Conservation (phyloP, 2,329 filamentous ascomycete genomes). For the Epichloe brachyelytri region DNA sequence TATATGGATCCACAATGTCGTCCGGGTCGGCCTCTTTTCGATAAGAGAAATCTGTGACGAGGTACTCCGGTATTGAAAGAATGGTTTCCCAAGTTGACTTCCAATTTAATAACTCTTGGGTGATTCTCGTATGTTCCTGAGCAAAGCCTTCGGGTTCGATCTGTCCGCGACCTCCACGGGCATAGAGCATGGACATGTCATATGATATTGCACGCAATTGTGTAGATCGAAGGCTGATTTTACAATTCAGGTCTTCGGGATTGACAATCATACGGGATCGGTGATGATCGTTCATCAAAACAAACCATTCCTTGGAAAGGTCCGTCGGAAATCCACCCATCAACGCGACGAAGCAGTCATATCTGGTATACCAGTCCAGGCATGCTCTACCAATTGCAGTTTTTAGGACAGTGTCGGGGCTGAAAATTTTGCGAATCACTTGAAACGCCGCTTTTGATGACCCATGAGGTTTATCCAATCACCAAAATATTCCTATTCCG, state of each 20-base stretch:
- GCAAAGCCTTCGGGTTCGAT: slow-evolving; percentile 54
- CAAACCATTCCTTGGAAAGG: slow-evolving; percentile 69
- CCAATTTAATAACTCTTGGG: slow-evolving; percentile 34
- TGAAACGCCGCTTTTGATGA: slow-evolving; percentile 84
- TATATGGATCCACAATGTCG: slow-evolving; percentile 63
- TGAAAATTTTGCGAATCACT: slow-evolving; percentile 67
- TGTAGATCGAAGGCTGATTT: slow-evolving; percentile 54
- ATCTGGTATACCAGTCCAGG: slow-evolving; percentile 79
- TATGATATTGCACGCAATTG: slow-evolving; percentile 60
- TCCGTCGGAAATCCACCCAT: slow-evolving; percentile 67
- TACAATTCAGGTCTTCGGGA: slow-evolving; percentile 50
- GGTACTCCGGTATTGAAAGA: slow-evolving; percentile 47
- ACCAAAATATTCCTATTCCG: slow-evolving; percentile 72
- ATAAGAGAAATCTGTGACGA: slow-evolving; percentile 51
- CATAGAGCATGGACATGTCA: slow-evolving; percentile 70
- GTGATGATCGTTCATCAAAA: slow-evolving; percentile 49
- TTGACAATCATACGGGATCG: slow-evolving; percentile 42
- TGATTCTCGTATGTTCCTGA: slow-evolving; percentile 44
- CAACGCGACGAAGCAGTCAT: slow-evolving; percentile 74
- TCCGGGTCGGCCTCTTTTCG: slow-evolving; percentile 38
- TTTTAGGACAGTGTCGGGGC: slow-evolving; percentile 59
- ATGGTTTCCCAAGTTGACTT: slow-evolving; percentile 44
- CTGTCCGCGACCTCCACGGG: slow-evolving; percentile 49
- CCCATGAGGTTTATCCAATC: slow-evolving; percentile 92
- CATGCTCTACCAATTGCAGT: slow-evolving; percentile 60